Evolutionary conservation across 768 basidiomycete species (phyloP).

Genomic region (Ramaria sp.): DNA sequence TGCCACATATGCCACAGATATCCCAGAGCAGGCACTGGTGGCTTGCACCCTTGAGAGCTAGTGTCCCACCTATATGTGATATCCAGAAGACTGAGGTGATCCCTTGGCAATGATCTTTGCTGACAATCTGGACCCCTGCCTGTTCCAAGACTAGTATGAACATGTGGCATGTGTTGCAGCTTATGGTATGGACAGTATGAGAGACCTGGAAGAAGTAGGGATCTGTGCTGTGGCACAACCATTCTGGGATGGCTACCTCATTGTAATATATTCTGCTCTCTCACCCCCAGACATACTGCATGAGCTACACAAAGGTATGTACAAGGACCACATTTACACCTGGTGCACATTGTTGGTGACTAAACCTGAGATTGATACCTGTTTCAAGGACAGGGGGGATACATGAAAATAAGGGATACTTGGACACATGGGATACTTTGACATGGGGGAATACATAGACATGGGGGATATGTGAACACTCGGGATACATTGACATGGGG

Average conservation of each 20-base stretch:
- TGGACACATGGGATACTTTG: too few species aligned
- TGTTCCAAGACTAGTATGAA: background rate
- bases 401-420: too few species aligned
- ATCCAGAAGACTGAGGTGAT: conserved; percentile 12
- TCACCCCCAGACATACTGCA: conserved; percentile 22
- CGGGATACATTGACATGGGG: too few species aligned
- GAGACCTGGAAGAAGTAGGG: background rate
- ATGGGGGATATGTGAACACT: too few species aligned
- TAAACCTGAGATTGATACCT: conserved; percentile 11
- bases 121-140: background rate
- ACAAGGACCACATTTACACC: too few species aligned
- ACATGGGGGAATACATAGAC: too few species aligned
- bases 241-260: too few species aligned
- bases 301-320: conserved; percentile 10
- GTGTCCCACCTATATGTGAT: too few species aligned
- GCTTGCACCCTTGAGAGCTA: conserved; percentile 7
- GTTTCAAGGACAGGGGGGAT: too few species aligned
- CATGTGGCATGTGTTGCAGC: background rate
- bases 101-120: background rate
- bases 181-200: background rate
- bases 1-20: conserved; percentile 17
- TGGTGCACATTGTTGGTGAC: conserved; percentile 10
- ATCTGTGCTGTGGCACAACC: background rate
- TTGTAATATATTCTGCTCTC: conserved; percentile 7
- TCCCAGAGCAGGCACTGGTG: conserved; percentile 11